Evolutionary conservation across 1,284 basidiomycete species (phyloP).

Genomic region (Cutaneotrichosporon dermatis): DNA sequence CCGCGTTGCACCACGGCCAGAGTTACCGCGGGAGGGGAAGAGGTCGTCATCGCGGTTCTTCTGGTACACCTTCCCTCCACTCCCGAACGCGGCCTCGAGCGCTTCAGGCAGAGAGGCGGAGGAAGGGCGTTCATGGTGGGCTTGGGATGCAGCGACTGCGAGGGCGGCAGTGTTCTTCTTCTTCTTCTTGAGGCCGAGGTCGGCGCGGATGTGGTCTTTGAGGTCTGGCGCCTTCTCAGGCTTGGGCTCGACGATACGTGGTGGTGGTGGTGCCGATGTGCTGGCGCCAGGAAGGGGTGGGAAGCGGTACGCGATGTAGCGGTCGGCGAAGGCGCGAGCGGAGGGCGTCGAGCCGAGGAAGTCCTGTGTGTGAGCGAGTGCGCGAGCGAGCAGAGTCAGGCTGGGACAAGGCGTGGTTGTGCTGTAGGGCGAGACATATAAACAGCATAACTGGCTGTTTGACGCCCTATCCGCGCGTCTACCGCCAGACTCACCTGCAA

Average conservation of each 20-base stretch:
- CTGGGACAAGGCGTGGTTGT: too few relatives aligned
- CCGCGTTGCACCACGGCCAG: slow-evolving; percentile 4
- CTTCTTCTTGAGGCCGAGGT: slow-evolving; percentile 3
- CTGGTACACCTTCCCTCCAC: slow-evolving; percentile 36
- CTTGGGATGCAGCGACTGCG: not conserved
- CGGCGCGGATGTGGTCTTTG: not conserved
- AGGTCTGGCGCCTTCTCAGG: not conserved
- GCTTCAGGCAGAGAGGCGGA: slow-evolving; percentile 16
- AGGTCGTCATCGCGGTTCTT: slow-evolving; percentile 25
- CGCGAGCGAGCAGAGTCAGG: too few relatives aligned
- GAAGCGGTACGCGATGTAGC: slow-evolving; percentile 39
- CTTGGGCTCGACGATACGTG: not conserved
- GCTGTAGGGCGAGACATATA: too few relatives aligned
- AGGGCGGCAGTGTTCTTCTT: slow-evolving; percentile 5
- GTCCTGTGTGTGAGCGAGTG: slow-evolving; percentile 31
- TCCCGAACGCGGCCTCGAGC: slow-evolving; percentile 30
- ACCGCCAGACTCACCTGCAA: slow-evolving; percentile 30
- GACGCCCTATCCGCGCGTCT: too few relatives aligned
- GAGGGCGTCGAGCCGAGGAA: slow-evolving; percentile 40
- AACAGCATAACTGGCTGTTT: too few relatives aligned
- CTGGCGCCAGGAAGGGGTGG: slow-evolving; percentile 22
- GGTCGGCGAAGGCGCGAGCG: slow-evolving; percentile 36
- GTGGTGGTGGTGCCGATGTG: not conserved
- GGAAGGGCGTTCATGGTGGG: not conserved
- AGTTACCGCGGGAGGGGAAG: slow-evolving; percentile 6